These are phyloP conservation scores for Asparagopsis taxiformis DNA, from an alignment of 31 red algal genomes.

Conservation along the genomic window DNA sequence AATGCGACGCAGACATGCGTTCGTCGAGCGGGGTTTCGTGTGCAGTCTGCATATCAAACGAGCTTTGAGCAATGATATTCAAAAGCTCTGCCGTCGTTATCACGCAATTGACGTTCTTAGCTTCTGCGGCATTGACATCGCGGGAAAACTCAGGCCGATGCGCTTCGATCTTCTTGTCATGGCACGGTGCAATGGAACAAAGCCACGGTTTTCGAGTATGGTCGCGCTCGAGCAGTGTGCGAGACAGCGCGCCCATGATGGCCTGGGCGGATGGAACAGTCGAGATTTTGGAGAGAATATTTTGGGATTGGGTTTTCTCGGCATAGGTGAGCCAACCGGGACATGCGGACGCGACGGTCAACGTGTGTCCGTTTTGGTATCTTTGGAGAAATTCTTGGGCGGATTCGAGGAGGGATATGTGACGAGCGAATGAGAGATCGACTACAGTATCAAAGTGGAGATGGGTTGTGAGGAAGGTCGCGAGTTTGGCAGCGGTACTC, in stretches of 20 bases:
- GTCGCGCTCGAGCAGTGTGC: conserved; percentile 8
- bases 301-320: conserved; percentile 73
- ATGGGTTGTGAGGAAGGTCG: conserved; percentile 29
- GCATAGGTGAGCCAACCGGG: conserved; percentile 84
- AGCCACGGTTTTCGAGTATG: conserved; percentile 33
- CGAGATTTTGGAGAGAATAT: conserved; percentile 33
- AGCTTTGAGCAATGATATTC: conserved; percentile 28
- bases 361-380: conserved; percentile 20
- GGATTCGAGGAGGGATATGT: conserved; percentile 38
- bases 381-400: conserved; percentile 49
- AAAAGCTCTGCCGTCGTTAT: conserved; percentile 70
- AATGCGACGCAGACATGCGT: conserved; percentile 4
- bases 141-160: conserved; percentile 35
- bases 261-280: conserved; percentile 61
- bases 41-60: conserved; percentile 28
- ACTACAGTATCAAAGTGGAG: conserved; percentile 32
- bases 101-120: conserved; percentile 47
- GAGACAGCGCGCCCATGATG: conserved; percentile 34
- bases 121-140: background rate
- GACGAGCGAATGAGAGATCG: conserved; percentile 55
- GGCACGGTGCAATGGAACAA: conserved; percentile 62
- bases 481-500: conserved; percentile 39
- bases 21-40: background rate
- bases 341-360: conserved; percentile 66
- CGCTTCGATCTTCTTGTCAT: conserved; percentile 88